Conservation (phyloP, 2,329 filamentous ascomycete species). For the Penicillium sp. region DNA sequence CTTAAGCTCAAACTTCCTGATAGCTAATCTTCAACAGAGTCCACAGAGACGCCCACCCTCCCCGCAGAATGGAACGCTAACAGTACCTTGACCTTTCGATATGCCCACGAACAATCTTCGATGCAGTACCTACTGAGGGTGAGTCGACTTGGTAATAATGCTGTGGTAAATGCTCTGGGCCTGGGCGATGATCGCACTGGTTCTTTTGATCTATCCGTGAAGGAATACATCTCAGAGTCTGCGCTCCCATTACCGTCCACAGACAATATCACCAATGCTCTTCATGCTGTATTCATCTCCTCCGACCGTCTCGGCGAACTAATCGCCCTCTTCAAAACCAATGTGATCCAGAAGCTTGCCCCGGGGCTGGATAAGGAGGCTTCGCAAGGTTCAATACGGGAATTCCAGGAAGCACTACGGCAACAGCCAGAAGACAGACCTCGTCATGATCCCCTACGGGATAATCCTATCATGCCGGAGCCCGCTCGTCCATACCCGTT, state of each 20-base stretch:
- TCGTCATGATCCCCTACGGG: slow-evolving; percentile 51
- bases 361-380: slow-evolving; percentile 76
- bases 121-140: slow-evolving; percentile 82
- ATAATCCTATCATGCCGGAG: slow-evolving; percentile 52
- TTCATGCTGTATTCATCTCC: slow-evolving; percentile 71
- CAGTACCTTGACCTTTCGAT: slow-evolving; percentile 76
- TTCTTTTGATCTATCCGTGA: slow-evolving; percentile 71
- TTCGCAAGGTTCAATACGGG: slow-evolving; percentile 62
- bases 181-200: slow-evolving; percentile 79
- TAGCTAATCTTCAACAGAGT: slow-evolving; percentile 20
- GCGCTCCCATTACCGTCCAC: slow-evolving; percentile 54
- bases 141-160: slow-evolving; percentile 77
- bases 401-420: slow-evolving; percentile 22
- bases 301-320: slow-evolving; percentile 68
- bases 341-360: slow-evolving; percentile 80
- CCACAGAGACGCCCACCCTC: slow-evolving; percentile 49
- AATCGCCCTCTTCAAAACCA: slow-evolving; percentile 69
- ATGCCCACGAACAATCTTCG: slow-evolving; percentile 80
- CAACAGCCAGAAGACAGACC: slow-evolving; percentile 44
- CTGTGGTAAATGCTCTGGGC: slow-evolving; percentile 78
- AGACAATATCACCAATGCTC: slow-evolving; percentile 27
- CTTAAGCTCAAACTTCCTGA: background rate
- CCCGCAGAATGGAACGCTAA: slow-evolving; percentile 78
- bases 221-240: slow-evolving; percentile 71
- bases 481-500: slow-evolving; percentile 70